Conservation (phyloP, 2,329 filamentous ascomycete species). For the Ilyonectria mors-panacis region DNA sequence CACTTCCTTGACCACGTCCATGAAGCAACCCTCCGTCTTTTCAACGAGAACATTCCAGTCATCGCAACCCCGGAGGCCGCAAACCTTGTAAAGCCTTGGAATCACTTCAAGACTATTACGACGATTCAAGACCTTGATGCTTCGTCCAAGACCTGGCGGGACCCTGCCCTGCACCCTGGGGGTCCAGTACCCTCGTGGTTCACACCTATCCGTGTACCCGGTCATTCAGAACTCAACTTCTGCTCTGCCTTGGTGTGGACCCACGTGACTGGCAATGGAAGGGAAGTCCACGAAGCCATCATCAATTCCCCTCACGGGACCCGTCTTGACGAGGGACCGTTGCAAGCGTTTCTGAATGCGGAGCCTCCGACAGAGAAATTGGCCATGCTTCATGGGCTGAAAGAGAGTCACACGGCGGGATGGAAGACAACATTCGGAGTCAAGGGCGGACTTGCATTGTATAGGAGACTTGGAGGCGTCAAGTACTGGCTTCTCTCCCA, state of each 20-base stretch:
- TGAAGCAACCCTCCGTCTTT: constrained; percentile 34
- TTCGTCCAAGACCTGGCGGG: constrained; percentile 29
- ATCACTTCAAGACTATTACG: constrained; percentile 40
- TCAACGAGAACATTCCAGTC: constrained; percentile 38
- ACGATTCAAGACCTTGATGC: constrained; percentile 29
- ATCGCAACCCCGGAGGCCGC: constrained; percentile 36
- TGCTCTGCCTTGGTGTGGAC: constrained; percentile 42
- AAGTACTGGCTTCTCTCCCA: constrained; percentile 43
- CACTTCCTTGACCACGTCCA: constrained; percentile 41
- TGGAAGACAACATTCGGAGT: constrained; percentile 31
- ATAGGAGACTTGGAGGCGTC: constrained; percentile 38
- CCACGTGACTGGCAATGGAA: constrained; percentile 10
- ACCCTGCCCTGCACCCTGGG: constrained; percentile 39
- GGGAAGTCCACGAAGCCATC: constrained; percentile 40
- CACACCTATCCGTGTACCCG: constrained; percentile 36
- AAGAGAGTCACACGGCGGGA: constrained; percentile 36
- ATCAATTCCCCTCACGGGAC: constrained; percentile 43
- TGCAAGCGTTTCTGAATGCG: constrained; percentile 40
- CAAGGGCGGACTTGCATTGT: constrained; percentile 37
- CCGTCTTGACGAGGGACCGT: constrained; percentile 28
- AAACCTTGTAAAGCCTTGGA: constrained; percentile 30
- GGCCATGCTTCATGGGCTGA: constrained; percentile 44
- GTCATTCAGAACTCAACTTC: constrained; percentile 38
- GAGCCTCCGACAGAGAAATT: constrained; percentile 42
- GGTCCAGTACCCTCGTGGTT: constrained; percentile 42